phyloP scores from a whole-genome alignment of 768 basidiomycete genomes.

The Cytidiella melzeri region DNA sequence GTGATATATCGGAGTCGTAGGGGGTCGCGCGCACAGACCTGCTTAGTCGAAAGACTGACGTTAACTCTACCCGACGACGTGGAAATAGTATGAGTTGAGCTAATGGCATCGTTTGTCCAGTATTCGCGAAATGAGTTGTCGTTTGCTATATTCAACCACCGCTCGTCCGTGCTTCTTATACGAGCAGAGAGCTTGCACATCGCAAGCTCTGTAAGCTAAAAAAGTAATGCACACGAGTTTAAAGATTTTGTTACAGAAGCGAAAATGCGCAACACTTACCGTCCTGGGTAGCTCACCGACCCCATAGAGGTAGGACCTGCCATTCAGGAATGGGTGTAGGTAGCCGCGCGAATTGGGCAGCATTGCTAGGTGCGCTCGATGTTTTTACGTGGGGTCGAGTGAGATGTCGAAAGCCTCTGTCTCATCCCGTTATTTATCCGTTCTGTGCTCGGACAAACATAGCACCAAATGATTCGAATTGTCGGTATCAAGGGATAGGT shows the following conservation, averaged over 20 bases:
- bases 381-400: not conserved
- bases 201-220: slow-evolving; percentile 41
- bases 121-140: slow-evolving; percentile 21
- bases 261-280: slow-evolving; percentile 23
- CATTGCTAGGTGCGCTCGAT: not conserved
- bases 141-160: slow-evolving; percentile 35
- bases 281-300: slow-evolving; percentile 48
- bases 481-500: not conserved
- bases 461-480: not conserved
- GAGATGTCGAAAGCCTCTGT: not conserved
- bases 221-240: too few relatives aligned
- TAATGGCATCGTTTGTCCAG: slow-evolving; percentile 29
- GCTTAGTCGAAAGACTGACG: slow-evolving; percentile 32
- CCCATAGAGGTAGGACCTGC: slow-evolving; percentile 36
- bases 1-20: not conserved
- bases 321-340: slow-evolving; percentile 45
- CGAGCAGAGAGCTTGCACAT: slow-evolving; percentile 43
- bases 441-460: not conserved
- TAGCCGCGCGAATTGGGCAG: slow-evolving; percentile 28
- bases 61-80: slow-evolving; percentile 29
- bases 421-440: not conserved
- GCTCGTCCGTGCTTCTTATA: slow-evolving; percentile 32
- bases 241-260: not conserved
- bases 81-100: slow-evolving; percentile 27
- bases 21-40: slow-evolving; percentile 25